A percentile compares a stretch with the other conserved stretches of the same genome.
Conservation (phyloP, 148 eudicot genomes). For the Limonium bicolor region DNA sequence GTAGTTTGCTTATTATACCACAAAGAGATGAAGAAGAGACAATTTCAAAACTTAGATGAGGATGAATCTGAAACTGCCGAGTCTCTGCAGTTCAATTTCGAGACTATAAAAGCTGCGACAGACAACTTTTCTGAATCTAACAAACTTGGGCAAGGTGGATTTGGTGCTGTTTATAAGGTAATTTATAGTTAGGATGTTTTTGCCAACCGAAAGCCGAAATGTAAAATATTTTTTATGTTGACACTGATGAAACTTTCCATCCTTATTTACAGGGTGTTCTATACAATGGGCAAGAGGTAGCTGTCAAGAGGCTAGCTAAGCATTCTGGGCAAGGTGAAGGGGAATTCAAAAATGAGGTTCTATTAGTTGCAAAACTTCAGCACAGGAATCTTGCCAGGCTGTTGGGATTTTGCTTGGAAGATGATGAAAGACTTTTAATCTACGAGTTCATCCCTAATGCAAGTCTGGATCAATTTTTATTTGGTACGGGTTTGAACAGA, state of each 20-base stretch:
- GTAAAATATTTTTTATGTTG: not conserved
- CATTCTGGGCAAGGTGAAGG: slow-evolving; percentile 9
- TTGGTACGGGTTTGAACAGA: not conserved
- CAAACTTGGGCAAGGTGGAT: slow-evolving; percentile 1
- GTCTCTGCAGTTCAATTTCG: not conserved
- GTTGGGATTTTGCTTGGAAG: not conserved
- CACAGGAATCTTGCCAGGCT: slow-evolving; percentile 10
- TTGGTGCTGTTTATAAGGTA: not conserved
- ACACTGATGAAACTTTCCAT: too few relatives aligned
- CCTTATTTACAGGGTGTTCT: not conserved
- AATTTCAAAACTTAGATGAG: not conserved
- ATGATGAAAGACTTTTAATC: slow-evolving; percentile 10
- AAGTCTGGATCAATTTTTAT: too few relatives aligned
- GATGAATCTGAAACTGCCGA: not conserved
- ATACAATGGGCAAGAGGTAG: slow-evolving; percentile 13
- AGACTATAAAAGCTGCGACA: not conserved
- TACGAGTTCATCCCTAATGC: slow-evolving; percentile 27
- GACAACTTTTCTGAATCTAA: too few relatives aligned
- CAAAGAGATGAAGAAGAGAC: not conserved
- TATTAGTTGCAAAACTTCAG: slow-evolving; percentile 14
- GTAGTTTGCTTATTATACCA: not conserved
- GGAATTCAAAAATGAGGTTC: slow-evolving; percentile 14
- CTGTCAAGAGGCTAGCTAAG: slow-evolving; percentile 16
- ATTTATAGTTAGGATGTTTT: not conserved
- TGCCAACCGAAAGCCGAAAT: not conserved